Percentiles rank a stretch among this genome's conserved stretches.
Conservation (phyloP, 257 asterid species). For the Nicotiana noctiflora region DNA sequence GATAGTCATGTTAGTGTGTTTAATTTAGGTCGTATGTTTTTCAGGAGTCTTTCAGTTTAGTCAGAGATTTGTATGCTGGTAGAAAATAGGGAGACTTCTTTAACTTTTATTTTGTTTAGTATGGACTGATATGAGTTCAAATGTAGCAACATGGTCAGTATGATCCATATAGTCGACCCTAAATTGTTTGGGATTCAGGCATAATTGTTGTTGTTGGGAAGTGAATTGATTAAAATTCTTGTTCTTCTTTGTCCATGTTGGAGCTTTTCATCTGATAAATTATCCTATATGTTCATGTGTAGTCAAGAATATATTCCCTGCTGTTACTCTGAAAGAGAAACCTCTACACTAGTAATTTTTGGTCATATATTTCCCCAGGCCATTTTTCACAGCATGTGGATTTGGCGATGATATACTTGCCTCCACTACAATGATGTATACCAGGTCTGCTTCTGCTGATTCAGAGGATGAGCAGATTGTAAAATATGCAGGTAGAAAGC, state of each 20-base stretch:
- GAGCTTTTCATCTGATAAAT: neutral
- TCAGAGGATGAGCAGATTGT: constrained; percentile 26
- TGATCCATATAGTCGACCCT: too few species aligned
- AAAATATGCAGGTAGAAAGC: constrained; percentile 56
- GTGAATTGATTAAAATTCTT: neutral
- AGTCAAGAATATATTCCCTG: neutral
- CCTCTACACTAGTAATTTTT: neutral
- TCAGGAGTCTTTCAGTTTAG: too few species aligned
- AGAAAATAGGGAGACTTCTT: too few species aligned
- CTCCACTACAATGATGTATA: constrained; percentile 84
- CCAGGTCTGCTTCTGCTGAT: constrained; percentile 24
- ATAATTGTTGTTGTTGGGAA: neutral
- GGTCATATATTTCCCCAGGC: constrained; percentile 28
- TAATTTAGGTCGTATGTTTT: too few species aligned
- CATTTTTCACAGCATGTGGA: constrained; percentile 62
- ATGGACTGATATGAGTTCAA: too few species aligned
- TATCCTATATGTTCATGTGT: neutral
- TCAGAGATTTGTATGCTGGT: too few species aligned
- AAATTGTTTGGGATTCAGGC: too few species aligned
- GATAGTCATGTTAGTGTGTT: too few species aligned
- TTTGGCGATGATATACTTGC: constrained; percentile 63
- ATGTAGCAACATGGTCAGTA: too few species aligned
- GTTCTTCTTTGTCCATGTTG: neutral
- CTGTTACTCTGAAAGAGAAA: neutral
- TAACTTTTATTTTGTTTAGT: too few species aligned